These are phyloP conservation scores for Sphagnurus paluster DNA, from an alignment of 1,284 basidiomycete species.

Conservation along the genomic window DNA sequence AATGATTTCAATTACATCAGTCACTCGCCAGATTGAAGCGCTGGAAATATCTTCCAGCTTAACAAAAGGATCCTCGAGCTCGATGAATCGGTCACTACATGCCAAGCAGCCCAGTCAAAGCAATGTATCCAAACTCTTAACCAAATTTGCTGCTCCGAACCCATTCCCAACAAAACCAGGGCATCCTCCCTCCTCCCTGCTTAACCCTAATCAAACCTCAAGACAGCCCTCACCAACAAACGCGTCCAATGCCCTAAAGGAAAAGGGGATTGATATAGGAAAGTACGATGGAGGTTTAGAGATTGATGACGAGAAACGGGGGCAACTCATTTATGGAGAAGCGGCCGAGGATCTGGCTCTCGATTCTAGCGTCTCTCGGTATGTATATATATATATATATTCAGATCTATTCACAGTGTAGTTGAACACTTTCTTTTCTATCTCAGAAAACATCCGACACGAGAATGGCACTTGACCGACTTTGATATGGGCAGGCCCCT, in stretches of 20 bases:
- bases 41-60: constrained; percentile 26
- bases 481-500: constrained; percentile 97
- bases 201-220: constrained; percentile 25
- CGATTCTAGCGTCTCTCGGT: constrained; percentile 70
- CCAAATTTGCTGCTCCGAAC: constrained; percentile 59
- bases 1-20: constrained; percentile 24
- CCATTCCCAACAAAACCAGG: constrained; percentile 32
- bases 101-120: constrained; percentile 53
- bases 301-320: constrained; percentile 65
- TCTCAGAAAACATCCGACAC: constrained; percentile 63
- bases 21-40: constrained; percentile 30
- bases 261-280: constrained; percentile 61
- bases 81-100: constrained; percentile 30
- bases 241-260: constrained; percentile 7
- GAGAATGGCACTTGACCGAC: constrained; percentile 81
- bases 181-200: constrained; percentile 34
- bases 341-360: constrained; percentile 71
- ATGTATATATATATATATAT: constrained; percentile 2
- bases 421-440: not conserved
- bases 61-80: constrained; percentile 16
- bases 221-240: constrained; percentile 22
- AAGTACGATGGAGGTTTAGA: constrained; percentile 85
- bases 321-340: constrained; percentile 59
- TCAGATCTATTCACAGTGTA: not conserved
- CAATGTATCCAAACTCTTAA: constrained; percentile 58